Evolutionary conservation across 768 basidiomycete species (phyloP).

Genomic region (Phlebiopsis flavidoalba): DNA sequence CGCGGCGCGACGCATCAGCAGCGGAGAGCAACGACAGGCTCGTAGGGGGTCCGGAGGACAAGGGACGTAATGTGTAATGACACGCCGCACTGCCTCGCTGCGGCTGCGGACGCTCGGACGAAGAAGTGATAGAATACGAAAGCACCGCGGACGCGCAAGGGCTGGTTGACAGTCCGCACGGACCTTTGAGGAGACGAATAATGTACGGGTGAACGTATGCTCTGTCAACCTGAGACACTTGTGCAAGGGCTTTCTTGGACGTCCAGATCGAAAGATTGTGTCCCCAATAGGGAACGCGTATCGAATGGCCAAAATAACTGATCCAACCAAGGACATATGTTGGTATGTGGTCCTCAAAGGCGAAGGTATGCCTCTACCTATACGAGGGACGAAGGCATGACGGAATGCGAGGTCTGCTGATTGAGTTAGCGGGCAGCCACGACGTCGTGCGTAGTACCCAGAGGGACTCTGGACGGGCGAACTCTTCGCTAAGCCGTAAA

Average conservation of each 20-base stretch:
- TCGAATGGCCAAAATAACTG: no score
- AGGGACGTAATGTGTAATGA: slow-evolving; percentile 23
- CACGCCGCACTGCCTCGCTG: slow-evolving; percentile 24
- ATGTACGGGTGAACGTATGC: slow-evolving; percentile 71
- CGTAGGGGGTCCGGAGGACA: no score
- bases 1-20: no score
- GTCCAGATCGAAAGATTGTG: slow-evolving; percentile 81
- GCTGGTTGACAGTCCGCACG: slow-evolving; percentile 81
- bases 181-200: slow-evolving; percentile 63
- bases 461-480: slow-evolving; percentile 83
- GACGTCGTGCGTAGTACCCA: slow-evolving; percentile 69
- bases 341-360: slow-evolving; percentile 94
- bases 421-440: slow-evolving; percentile 79
- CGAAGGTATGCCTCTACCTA: slow-evolving; percentile 80
- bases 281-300: no score
- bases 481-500: slow-evolving; percentile 84
- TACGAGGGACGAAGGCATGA: slow-evolving; percentile 92
- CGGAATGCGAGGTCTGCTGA: slow-evolving; percentile 87
- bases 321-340: slow-evolving; percentile 86
- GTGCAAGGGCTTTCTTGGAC: slow-evolving; percentile 76
- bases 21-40: no score
- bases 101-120: slow-evolving; percentile 25
- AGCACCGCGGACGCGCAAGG: slow-evolving; percentile 60
- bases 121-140: no score
- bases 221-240: no score